These are phyloP conservation scores for Rhizoclosmatium hyalinum DNA, from an alignment of 371 early-diverging fungal species.

Conservation along the genomic window DNA sequence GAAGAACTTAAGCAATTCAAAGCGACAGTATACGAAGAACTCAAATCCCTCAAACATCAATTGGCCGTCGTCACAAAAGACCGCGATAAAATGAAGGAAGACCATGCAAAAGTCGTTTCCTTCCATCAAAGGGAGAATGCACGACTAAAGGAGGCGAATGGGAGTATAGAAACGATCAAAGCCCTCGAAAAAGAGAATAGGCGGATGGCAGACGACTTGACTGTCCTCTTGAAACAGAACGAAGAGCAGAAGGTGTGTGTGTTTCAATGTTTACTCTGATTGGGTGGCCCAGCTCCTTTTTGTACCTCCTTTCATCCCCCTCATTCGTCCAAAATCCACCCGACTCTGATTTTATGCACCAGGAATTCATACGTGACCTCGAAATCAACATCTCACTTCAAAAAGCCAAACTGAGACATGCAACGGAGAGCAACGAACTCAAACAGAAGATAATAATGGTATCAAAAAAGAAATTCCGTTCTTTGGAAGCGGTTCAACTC, in stretches of 20 bases:
- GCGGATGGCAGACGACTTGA: slow-evolving; percentile 28
- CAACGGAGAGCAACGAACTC: slow-evolving; percentile 36
- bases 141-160: slow-evolving; percentile 8
- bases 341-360: background rate
- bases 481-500: background rate
- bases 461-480: background rate
- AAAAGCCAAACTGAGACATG: slow-evolving; percentile 19
- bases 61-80: slow-evolving; percentile 4
- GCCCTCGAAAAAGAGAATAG: slow-evolving; percentile 26
- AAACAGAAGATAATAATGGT: slow-evolving; percentile 37
- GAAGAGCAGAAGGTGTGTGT: slow-evolving; percentile 9
- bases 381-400: slow-evolving; percentile 14
- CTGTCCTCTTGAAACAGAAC: slow-evolving; percentile 3
- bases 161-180: background rate
- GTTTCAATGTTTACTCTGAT: background rate
- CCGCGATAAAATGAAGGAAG: slow-evolving; percentile 13
- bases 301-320: background rate
- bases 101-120: slow-evolving; percentile 14
- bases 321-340: too few species aligned
- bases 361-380: slow-evolving; percentile 24
- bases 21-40: slow-evolving; percentile 17
- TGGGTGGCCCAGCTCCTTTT: background rate
- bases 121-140: slow-evolving; percentile 24
- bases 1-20: slow-evolving; percentile 6
- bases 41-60: slow-evolving; percentile 7